phyloP scores from a whole-genome alignment of 768 basidiomycete species.

The Lactifluus rugatus region DNA sequence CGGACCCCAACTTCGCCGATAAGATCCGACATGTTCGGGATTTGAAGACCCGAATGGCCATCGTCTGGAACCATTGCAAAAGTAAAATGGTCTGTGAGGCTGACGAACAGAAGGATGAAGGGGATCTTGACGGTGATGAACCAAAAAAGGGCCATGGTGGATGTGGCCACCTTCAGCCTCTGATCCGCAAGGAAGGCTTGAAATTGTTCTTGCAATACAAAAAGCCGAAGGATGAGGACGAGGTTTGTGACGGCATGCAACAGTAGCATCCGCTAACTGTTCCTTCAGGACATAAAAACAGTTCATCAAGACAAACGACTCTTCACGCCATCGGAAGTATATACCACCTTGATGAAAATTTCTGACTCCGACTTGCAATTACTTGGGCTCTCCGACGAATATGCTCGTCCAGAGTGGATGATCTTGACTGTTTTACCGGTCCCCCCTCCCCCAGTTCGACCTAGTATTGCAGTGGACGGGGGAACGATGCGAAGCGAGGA shows the following conservation, averaged over 20 bases:
- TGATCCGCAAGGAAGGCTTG: conserved; percentile 86
- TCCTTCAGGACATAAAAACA: conserved; percentile 61
- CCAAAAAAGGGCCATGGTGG: conserved; percentile 92
- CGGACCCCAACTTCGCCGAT: conserved; percentile 75
- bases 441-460: conserved; percentile 95
- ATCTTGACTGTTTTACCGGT: conserved; percentile 96
- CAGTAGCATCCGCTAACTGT: conserved; percentile 7
- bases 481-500: conserved; percentile 96
- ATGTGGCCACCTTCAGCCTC: conserved; percentile 87
- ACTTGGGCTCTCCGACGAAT: conserved; percentile 89
- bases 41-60: conserved; percentile 77
- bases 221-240: conserved; percentile 88
- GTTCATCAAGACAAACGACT: conserved; percentile 74
- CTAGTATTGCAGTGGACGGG: conserved; percentile 95
- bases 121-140: conserved; percentile 57
- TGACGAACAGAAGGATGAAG: conserved; percentile 83
- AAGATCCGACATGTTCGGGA: conserved; percentile 82
- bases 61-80: conserved; percentile 82
- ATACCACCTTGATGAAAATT: conserved; percentile 94
- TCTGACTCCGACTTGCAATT: conserved; percentile 78
- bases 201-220: conserved; percentile 95
- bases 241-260: conserved; percentile 38
- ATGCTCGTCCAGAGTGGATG: conserved; percentile 99
- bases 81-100: conserved; percentile 81
- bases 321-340: conserved; percentile 81